Base-by-base conservation (phyloP, 805 yeast species). In the Yarrowia sp. region DNA sequence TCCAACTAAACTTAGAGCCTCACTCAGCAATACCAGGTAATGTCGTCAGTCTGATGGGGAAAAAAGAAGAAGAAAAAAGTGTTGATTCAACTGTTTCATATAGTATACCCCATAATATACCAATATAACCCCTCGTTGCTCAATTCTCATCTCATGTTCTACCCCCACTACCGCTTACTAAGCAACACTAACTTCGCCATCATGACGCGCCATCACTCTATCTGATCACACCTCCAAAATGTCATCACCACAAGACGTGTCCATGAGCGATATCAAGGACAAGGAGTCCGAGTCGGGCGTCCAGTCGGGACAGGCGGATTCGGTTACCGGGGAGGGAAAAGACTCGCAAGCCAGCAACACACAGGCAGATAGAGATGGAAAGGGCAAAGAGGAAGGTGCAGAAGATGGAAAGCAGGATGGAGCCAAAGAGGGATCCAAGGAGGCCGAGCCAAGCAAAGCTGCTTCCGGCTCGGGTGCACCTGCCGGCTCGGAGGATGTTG, bases 161-260 rank as follows among this genome's bases (percentile, higher is more conserved):
- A 4, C 8, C 43, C 6, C 24, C 43, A 19, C 26, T 3, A n/a
- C 22, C 40, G n/a, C 54, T 51, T 14, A 51, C 28, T 51, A 21
- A 51, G 30, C 58, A 35, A n/a, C 14, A 4, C 9, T 22, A 35
- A 33, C 19, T 41, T 5, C 21, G 30, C 22, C 35, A 11, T 17
- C 38, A 17, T 12, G 38, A 48, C 40, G 26, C 28, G 46, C 28
- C 43, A 36, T 36, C 51, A 46, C 26, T 28, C 22, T 10, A 30
- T 10, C 46, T 17, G 17, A 21, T 26, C 35, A 26, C 8, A 12
- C 14, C 26, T 3, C 5, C 26, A 24, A 24, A 8, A 54, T 54
- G 61, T 54, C 61, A 54, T 36, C 61, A 54, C 61, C 61, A n/a
- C 35, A 54, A 17, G 61, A 54, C 61, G 61, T 54, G 14, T 38